phyloP scores from a whole-genome alignment of 2,329 filamentous ascomycete species.

The Tricladium varicosporioides region DNA sequence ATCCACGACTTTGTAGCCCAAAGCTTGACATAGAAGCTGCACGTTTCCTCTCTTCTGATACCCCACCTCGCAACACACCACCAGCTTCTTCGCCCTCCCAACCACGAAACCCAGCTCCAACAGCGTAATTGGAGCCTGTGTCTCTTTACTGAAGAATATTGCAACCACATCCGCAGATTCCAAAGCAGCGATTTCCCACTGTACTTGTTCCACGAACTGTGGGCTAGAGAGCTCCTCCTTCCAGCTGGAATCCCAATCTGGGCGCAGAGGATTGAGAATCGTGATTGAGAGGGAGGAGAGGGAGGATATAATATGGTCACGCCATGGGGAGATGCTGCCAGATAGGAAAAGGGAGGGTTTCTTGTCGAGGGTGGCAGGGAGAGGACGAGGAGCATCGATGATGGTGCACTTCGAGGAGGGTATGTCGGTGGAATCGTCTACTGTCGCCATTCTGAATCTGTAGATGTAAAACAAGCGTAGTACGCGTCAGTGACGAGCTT shows the following conservation, averaged over 20 bases:
- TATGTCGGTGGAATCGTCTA: not conserved
- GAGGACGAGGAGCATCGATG: slow-evolving; percentile 17
- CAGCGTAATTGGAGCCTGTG: slow-evolving; percentile 55
- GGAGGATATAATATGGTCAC: slow-evolving; percentile 40
- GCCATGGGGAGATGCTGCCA: slow-evolving; percentile 56
- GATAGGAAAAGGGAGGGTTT: slow-evolving; percentile 52
- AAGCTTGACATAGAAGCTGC: slow-evolving; percentile 51
- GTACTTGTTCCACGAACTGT: slow-evolving; percentile 52
- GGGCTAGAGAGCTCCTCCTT: slow-evolving; percentile 45
- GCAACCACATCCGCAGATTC: slow-evolving; percentile 52
- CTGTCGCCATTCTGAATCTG: not conserved
- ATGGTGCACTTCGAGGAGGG: not conserved
- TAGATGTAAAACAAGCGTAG: not conserved
- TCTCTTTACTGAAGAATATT: slow-evolving; percentile 53
- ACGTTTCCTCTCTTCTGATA: slow-evolving; percentile 63
- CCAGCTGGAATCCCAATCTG: slow-evolving; percentile 55
- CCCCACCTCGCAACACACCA: slow-evolving; percentile 46
- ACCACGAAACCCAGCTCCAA: slow-evolving; percentile 59
- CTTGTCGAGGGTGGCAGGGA: slow-evolving; percentile 6
- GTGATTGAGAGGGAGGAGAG: slow-evolving; percentile 48
- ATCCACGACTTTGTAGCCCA: slow-evolving; percentile 44
- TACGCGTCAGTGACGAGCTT: too few relatives aligned
- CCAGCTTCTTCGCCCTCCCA: slow-evolving; percentile 44
- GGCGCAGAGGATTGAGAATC: slow-evolving; percentile 55
- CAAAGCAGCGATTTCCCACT: slow-evolving; percentile 61